These are phyloP conservation scores for California macrophylla DNA, from an alignment of 441 rosid species.

Conservation along the genomic window DNA sequence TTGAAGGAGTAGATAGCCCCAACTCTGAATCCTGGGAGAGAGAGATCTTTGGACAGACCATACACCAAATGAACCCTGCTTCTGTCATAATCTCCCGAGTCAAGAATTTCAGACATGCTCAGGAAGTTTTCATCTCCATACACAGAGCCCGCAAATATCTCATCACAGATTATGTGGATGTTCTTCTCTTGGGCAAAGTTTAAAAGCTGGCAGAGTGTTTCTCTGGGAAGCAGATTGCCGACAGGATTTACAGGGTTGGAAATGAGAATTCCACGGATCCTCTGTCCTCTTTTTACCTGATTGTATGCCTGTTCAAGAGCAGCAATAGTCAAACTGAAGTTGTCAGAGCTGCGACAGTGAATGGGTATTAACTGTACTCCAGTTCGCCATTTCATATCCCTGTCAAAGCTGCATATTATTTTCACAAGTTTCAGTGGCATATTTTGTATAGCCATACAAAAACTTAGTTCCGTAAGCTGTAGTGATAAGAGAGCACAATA, in stretches of 20 bases:
- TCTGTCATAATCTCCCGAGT: constrained; percentile 52
- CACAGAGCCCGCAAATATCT: constrained; percentile 70
- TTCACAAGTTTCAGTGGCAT: constrained; percentile 12
- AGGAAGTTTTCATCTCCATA: constrained; percentile 61
- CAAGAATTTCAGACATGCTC: constrained; percentile 67
- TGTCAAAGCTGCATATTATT: constrained; percentile 56
- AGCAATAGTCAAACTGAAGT: constrained; percentile 49
- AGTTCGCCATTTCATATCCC: constrained; percentile 64
- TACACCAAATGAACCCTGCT: constrained; percentile 70
- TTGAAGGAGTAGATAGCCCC: constrained; percentile 68
- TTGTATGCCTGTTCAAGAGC: constrained; percentile 74
- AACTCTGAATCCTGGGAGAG: constrained; percentile 75
- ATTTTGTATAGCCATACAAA: background rate
- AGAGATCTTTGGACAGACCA: constrained; percentile 77
- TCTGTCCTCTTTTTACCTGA: constrained; percentile 67
- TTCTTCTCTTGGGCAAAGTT: constrained; percentile 69
- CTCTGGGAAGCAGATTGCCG: constrained; percentile 59
- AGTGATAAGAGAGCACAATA: background rate
- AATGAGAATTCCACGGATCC: constrained; percentile 61
- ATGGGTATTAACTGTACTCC: constrained; percentile 80
- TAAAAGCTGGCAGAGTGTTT: constrained; percentile 43
- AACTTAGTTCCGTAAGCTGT: background rate
- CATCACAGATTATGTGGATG: constrained; percentile 75
- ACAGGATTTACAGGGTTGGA: constrained; percentile 84
- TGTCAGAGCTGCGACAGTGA: constrained; percentile 74